phyloP scores from a whole-genome alignment of 2,329 filamentous ascomycete genomes.

The Cytospora schulzeri region DNA sequence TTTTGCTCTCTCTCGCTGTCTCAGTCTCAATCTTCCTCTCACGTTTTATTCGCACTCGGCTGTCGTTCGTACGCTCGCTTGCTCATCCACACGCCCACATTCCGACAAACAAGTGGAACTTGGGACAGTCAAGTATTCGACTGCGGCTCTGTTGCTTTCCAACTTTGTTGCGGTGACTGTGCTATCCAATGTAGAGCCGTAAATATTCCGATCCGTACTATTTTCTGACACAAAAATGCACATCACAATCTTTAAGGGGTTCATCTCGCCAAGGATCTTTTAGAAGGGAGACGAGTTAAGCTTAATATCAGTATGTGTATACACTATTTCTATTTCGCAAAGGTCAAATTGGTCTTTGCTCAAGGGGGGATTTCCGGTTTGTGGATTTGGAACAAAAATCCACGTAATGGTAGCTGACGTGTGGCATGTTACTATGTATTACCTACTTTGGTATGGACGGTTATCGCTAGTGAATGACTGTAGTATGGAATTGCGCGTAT shows the following conservation, averaged over 20 bases:
- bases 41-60: too few relatives aligned
- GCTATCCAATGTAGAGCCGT: background rate
- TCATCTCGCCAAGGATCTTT: conserved; percentile 4
- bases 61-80: too few relatives aligned
- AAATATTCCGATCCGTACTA: background rate
- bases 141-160: background rate
- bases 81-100: background rate
- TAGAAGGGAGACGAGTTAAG: conserved; percentile 13
- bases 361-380: background rate
- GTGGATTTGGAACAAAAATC: too few relatives aligned
- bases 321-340: background rate
- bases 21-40: too few relatives aligned
- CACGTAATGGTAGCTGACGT: too few relatives aligned
- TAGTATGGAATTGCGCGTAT: too few relatives aligned
- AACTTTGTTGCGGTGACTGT: background rate
- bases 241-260: background rate
- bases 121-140: background rate
- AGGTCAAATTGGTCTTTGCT: background rate
- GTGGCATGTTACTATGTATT: too few relatives aligned
- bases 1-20: too few relatives aligned
- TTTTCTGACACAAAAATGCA: background rate
- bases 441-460: too few relatives aligned
- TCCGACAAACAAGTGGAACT: background rate
- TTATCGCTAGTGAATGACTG: too few relatives aligned
- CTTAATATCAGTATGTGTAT: conserved; percentile 15